Percentiles rank a stretch among this genome's conserved stretches.
phyloP scores from a whole-genome alignment of 1,284 basidiomycete genomes.

The Ustilago tritici region DNA sequence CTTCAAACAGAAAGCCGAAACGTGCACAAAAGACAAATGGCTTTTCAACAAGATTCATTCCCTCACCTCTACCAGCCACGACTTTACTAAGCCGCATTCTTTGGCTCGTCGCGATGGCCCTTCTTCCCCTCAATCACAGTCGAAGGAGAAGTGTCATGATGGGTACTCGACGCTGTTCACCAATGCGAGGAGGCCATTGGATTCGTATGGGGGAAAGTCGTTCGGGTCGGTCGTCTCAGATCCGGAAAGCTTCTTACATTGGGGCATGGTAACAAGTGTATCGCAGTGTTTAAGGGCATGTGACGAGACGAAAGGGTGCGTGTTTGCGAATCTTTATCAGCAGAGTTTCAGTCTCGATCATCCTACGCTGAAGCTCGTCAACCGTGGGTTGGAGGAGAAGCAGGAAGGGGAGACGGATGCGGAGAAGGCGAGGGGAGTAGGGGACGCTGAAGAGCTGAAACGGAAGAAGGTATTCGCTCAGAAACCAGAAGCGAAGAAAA shows the following conservation, averaged over 20 bases:
- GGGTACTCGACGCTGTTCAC: slow-evolving; percentile 16
- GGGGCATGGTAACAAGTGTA: slow-evolving; percentile 19
- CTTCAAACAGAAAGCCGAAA: slow-evolving; percentile 7
- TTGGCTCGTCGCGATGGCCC: not conserved
- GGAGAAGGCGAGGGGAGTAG: not conserved
- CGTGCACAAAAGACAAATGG: slow-evolving; percentile 4
- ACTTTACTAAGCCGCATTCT: not conserved
- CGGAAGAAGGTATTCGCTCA: slow-evolving; percentile 9
- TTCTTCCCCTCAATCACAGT: not conserved
- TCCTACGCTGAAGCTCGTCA: slow-evolving; percentile 12
- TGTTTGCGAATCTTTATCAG: slow-evolving; percentile 37
- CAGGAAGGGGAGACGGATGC: not conserved
- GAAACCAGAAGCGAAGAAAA: slow-evolving; percentile 32
- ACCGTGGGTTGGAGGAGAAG: not conserved
- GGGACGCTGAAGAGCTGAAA: not conserved
- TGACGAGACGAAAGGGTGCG: slow-evolving; percentile 28
- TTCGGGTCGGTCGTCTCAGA: slow-evolving; percentile 41
- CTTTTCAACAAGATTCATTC: slow-evolving; percentile 15
- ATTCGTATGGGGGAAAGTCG: slow-evolving; percentile 1
- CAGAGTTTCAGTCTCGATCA: slow-evolving; percentile 28
- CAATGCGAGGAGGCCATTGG: slow-evolving; percentile 19
- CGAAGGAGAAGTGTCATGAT: not conserved
- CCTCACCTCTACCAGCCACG: not conserved
- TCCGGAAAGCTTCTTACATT: slow-evolving; percentile 27
- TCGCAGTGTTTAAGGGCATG: slow-evolving; percentile 25